Percentiles rank a stretch among this genome's conserved stretches.
Evolutionary conservation across 1,284 basidiomycete genomes (phyloP).

Genomic region (Tetrapyrgos nigripes): DNA sequence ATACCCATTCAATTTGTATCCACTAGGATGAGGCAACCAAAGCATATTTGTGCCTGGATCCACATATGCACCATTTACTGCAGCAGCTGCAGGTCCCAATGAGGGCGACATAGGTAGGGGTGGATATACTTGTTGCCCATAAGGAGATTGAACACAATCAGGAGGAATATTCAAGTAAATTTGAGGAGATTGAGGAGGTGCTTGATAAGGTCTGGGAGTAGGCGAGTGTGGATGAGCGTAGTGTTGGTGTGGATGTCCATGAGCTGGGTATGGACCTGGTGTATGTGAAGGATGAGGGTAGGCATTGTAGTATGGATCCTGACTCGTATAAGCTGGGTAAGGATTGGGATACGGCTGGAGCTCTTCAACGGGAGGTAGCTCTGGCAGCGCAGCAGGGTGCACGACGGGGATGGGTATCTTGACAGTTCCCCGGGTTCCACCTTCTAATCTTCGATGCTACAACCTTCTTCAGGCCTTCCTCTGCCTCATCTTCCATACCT

Average conservation of each 20-base stretch:
- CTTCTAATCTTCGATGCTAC: no score
- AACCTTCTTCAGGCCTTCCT: no score
- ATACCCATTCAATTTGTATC: background rate
- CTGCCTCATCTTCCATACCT: no score
- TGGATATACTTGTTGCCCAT: background rate
- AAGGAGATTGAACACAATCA: background rate
- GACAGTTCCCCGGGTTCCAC: no score
- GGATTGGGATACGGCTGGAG: constrained; percentile 15
- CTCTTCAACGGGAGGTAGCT: constrained; percentile 32
- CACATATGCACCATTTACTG: constrained; percentile 3
- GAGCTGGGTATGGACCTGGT: constrained; percentile 6
- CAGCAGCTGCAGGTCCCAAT: background rate
- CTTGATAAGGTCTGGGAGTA: background rate
- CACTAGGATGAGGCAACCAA: constrained; percentile 8
- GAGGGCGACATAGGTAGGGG: constrained; percentile 4
- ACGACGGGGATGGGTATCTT: constrained; percentile 68
- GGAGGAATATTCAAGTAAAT: no score
- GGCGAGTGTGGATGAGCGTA: background rate
- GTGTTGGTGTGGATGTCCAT: background rate
- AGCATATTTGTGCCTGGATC: constrained; percentile 13
- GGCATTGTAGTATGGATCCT: constrained; percentile 11
- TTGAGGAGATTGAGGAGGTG: no score
- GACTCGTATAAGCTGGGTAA: constrained; percentile 16
- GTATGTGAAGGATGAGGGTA: constrained; percentile 26
- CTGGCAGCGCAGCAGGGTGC: constrained; percentile 63